A percentile compares a stretch with the other conserved stretches of the same genome.
Conservation (phyloP, 2,329 filamentous ascomycete genomes). For the Colletotrichum coccodes region DNA sequence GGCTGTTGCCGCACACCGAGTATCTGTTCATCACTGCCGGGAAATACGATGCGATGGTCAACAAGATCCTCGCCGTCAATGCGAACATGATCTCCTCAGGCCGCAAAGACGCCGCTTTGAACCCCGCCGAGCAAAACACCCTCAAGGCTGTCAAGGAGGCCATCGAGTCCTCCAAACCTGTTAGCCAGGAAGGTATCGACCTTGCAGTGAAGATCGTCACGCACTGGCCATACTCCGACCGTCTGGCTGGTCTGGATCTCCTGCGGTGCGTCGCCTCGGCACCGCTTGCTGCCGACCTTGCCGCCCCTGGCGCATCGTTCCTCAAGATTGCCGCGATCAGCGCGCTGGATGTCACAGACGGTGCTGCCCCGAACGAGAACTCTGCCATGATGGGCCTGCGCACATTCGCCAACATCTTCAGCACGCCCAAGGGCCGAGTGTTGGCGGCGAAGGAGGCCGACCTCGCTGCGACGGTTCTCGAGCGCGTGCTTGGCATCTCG, state of each 20-base stretch:
- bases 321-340: conserved; percentile 62
- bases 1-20: conserved; percentile 79
- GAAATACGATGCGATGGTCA: conserved; percentile 77
- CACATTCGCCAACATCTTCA: conserved; percentile 85
- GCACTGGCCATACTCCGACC: conserved; percentile 81
- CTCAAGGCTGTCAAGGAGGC: conserved; percentile 71
- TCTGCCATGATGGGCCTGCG: conserved; percentile 89
- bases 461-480: conserved; percentile 70
- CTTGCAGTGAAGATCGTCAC: conserved; percentile 79
- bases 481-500: conserved; percentile 66
- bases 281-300: conserved; percentile 71
- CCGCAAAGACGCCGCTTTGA: conserved; percentile 78
- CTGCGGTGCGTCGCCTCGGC: conserved; percentile 83
- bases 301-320: conserved; percentile 64
- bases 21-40: conserved; percentile 83
- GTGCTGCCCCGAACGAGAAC: conserved; percentile 74
- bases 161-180: conserved; percentile 67
- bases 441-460: conserved; percentile 69
- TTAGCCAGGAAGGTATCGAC: conserved; percentile 63
- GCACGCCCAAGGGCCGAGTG: conserved; percentile 75
- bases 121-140: conserved; percentile 73
- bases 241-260: conserved; percentile 86
- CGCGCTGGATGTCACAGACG: conserved; percentile 55
- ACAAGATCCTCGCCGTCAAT: conserved; percentile 82
- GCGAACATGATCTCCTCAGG: conserved; percentile 76